Evolutionary conservation across 2,329 filamentous ascomycete genomes (phyloP).

Genomic region (Neurospora sp.): DNA sequence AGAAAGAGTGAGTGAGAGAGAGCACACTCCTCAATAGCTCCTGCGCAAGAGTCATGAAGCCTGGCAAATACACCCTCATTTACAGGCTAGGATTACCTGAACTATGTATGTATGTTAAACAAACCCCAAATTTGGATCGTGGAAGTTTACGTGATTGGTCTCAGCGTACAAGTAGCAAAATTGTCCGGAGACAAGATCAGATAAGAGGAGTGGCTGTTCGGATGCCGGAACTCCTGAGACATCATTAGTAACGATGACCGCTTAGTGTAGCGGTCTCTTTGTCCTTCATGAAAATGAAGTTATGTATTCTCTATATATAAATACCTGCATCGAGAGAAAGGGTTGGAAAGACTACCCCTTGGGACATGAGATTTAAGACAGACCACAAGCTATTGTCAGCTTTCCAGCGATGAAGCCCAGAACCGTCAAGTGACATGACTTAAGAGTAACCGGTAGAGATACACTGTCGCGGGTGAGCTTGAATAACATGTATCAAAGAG

Average conservation of each 20-base stretch:
- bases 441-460: too few relatives aligned
- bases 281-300: not conserved
- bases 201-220: not conserved
- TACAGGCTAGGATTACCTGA: not conserved
- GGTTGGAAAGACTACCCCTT: not conserved
- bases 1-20: not conserved
- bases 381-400: not conserved
- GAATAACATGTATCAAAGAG: not conserved
- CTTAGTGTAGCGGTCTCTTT: not conserved
- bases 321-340: not conserved
- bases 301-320: not conserved
- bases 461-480: not conserved
- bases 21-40: not conserved
- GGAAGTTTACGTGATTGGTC: not conserved
- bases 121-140: not conserved
- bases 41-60: not conserved
- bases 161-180: not conserved
- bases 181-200: not conserved
- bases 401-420: not conserved
- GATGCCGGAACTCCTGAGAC: not conserved
- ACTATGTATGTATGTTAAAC: not conserved
- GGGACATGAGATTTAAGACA: too few relatives aligned
- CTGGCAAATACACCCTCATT: not conserved
- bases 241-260: not conserved
- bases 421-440: not conserved